phyloP scores from a whole-genome alignment of 2,329 filamentous ascomycete species.

The Neonectria faginata region DNA sequence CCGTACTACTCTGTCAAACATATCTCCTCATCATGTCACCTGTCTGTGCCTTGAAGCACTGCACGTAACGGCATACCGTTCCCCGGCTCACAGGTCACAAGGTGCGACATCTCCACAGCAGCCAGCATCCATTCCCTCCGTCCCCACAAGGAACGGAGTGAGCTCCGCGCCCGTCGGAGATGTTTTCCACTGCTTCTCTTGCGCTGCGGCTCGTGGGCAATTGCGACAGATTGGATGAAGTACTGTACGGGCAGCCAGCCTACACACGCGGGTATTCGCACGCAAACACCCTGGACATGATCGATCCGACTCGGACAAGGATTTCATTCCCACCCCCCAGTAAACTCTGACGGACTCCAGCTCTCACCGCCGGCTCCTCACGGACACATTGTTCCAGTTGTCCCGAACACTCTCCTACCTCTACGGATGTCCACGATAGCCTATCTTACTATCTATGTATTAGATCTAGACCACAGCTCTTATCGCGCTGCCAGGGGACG shows the following conservation, averaged over 20 bases:
- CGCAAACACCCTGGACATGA: background rate
- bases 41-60: slow-evolving; percentile 11
- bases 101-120: slow-evolving; percentile 24
- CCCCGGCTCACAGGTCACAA: slow-evolving; percentile 7
- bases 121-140: slow-evolving; percentile 3
- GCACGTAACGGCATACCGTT: background rate
- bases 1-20: background rate
- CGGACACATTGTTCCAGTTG: slow-evolving; percentile 1
- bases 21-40: background rate
- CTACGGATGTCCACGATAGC: too few relatives aligned
- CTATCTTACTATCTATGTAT: too few relatives aligned
- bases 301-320: slow-evolving; percentile 14
- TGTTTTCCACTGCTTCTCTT: slow-evolving; percentile 3
- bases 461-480: background rate
- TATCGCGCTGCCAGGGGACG: slow-evolving; percentile 16
- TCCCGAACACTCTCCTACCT: background rate
- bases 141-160: slow-evolving; percentile 15
- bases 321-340: slow-evolving; percentile 10
- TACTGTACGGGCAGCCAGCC: background rate
- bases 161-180: background rate
- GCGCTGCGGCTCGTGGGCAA: background rate
- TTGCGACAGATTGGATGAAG: background rate
- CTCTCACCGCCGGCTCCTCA: slow-evolving; percentile 26
- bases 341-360: slow-evolving; percentile 9
- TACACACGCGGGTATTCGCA: background rate